Conservation (phyloP, 169 alveolate species). For the Plasmodium knowlesi region DNA sequence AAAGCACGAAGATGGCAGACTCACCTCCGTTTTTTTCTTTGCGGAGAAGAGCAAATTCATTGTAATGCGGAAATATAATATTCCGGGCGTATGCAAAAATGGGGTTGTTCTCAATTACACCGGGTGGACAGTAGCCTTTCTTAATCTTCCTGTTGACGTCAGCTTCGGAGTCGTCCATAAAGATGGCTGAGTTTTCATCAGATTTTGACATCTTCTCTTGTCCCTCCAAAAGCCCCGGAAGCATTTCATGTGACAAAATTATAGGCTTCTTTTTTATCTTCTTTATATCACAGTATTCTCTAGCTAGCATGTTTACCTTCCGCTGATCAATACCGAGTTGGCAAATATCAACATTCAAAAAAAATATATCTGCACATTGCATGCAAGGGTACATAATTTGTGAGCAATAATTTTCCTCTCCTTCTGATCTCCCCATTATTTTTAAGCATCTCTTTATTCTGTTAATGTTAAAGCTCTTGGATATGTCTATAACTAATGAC, state of each 20-base stretch:
- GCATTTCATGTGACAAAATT: constrained; percentile 95
- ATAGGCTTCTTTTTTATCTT: constrained; percentile 90
- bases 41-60: constrained; percentile 82
- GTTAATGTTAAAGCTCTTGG: constrained; percentile 91
- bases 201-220: constrained; percentile 98
- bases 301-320: constrained; percentile 99
- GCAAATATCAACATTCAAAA: constrained; percentile 98
- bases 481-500: constrained; percentile 96
- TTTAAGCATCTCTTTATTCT: constrained; percentile 98
- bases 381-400: constrained; percentile 96
- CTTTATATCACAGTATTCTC: constrained; percentile 92
- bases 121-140: constrained; percentile 96
- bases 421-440: constrained; percentile 98
- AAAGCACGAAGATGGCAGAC: constrained; percentile 81
- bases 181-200: constrained; percentile 96
- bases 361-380: constrained; percentile 99
- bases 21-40: constrained; percentile 90
- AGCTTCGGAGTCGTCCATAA: constrained; percentile 97
- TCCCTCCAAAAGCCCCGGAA: constrained; percentile 97
- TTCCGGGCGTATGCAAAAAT: constrained; percentile 92
- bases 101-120: constrained; percentile 94
- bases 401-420: constrained; percentile 94
- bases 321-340: constrained; percentile 99
- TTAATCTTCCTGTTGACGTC: constrained; percentile 95
- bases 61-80: constrained; percentile 88